phyloP scores from a whole-genome alignment of 2,329 filamentous ascomycete genomes.

The Epichloe uncinata region DNA sequence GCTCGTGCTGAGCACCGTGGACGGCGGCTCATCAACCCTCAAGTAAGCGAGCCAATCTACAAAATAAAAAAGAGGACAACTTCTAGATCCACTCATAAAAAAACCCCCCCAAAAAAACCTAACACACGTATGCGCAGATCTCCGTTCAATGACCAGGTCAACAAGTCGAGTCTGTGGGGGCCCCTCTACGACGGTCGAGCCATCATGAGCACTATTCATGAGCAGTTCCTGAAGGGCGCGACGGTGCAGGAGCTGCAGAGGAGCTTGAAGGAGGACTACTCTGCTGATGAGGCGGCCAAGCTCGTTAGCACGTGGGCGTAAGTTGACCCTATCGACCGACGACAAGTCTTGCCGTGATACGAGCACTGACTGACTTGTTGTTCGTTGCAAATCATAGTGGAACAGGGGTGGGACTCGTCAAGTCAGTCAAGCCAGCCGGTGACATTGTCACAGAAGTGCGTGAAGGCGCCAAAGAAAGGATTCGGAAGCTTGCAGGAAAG shows the following conservation, averaged over 20 bases:
- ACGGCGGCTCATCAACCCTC: constrained; percentile 31
- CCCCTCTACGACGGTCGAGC: constrained; percentile 31
- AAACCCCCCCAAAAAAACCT: no score
- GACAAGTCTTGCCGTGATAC: background rate
- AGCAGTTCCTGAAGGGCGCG: constrained; percentile 25
- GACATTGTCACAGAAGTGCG: constrained; percentile 31
- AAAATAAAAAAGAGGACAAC: background rate
- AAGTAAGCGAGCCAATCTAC: constrained; percentile 21
- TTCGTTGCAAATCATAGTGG: constrained; percentile 16
- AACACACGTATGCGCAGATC: constrained; percentile 16
- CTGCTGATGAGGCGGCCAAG: constrained; percentile 19
- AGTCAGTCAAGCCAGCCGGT: constrained; percentile 24
- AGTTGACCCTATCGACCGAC: constrained; percentile 8
- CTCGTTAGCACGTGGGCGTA: constrained; percentile 26
- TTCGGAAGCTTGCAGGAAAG: constrained; percentile 16
- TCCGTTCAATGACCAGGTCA: constrained; percentile 29
- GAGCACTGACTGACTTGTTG: background rate
- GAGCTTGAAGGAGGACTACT: constrained; percentile 24
- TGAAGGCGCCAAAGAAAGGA: constrained; percentile 21
- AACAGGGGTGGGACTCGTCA: constrained; percentile 32
- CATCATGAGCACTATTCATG: constrained; percentile 25
- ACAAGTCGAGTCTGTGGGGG: constrained; percentile 26
- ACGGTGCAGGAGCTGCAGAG: constrained; percentile 28
- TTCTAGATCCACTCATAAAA: no score
- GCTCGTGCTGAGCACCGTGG: constrained; percentile 25